Percentiles rank a stretch among this genome's conserved stretches.
Conservation (phyloP, 805 yeast species). For the Saccharomyces mikatae region DNA sequence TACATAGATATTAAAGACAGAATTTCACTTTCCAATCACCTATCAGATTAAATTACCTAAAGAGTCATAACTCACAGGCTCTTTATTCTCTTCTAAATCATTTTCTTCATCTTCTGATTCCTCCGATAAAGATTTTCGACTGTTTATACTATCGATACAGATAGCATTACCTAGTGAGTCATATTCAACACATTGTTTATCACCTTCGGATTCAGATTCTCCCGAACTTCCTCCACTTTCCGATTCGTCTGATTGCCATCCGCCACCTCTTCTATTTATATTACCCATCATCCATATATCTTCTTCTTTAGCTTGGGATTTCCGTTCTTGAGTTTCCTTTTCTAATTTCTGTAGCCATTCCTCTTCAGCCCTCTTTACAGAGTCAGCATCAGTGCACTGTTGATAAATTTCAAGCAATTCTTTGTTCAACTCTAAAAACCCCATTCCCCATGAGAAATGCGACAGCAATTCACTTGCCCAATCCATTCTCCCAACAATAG, state of each 20-base stretch:
- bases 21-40: not conserved
- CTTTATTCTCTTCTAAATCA: constrained; percentile 13
- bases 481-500: constrained; percentile 82
- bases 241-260: constrained; percentile 12
- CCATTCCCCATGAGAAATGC: constrained; percentile 90
- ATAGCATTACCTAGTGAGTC: constrained; percentile 17
- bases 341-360: constrained; percentile 66
- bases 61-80: constrained; percentile 18
- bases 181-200: constrained; percentile 8
- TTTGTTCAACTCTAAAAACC: constrained; percentile 72
- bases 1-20: not conserved
- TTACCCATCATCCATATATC: constrained; percentile 79
- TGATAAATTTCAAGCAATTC: constrained; percentile 71
- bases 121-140: not conserved
- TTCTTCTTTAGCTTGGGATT: constrained; percentile 41
- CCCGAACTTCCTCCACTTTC: constrained; percentile 15
- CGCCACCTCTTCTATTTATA: constrained; percentile 44
- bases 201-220: constrained; percentile 5
- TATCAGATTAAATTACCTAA: constrained; percentile 18
- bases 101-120: not conserved
- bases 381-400: constrained; percentile 70
- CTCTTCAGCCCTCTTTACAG: constrained; percentile 64
- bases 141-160: not conserved
- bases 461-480: constrained; percentile 76
- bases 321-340: constrained; percentile 54